A percentile compares a stretch with the other conserved stretches of the same genome.
Conservation (phyloP, 495 filamentous ascomycete species). For the Aspergillus carlsbadensis region DNA sequence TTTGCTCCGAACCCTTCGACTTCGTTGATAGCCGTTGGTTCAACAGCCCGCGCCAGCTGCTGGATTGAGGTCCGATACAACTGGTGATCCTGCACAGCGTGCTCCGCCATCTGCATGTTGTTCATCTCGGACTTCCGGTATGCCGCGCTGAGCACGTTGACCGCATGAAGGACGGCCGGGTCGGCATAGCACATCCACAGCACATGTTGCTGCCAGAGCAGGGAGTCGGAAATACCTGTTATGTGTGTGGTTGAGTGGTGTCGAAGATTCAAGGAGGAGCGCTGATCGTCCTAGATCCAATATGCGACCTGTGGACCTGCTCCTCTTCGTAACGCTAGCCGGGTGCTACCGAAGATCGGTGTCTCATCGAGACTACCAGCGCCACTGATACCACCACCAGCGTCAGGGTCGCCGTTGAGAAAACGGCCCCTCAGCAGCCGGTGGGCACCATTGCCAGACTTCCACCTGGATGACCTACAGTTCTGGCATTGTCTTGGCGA, state of each 20-base stretch:
- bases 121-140: not conserved
- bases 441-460: not conserved
- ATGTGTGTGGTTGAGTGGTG: not conserved
- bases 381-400: too few relatives aligned
- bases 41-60: not conserved
- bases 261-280: not conserved
- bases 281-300: not conserved
- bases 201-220: not conserved
- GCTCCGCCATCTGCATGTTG: not conserved
- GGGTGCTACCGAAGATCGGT: too few relatives aligned
- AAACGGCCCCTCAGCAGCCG: not conserved
- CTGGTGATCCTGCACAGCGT: not conserved
- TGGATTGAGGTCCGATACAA: not conserved
- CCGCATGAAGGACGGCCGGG: slow-evolving; percentile 1
- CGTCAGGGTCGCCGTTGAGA: too few relatives aligned
- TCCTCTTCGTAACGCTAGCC: too few relatives aligned
- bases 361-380: too few relatives aligned
- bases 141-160: slow-evolving; percentile 5
- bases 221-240: not conserved
- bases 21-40: not conserved
- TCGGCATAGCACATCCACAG: not conserved
- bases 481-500: slow-evolving; percentile 3
- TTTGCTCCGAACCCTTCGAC: not conserved
- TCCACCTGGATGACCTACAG: not conserved
- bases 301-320: not conserved